phyloP scores from a whole-genome alignment of 208 protist species.

The Leishmania amazonensis region DNA sequence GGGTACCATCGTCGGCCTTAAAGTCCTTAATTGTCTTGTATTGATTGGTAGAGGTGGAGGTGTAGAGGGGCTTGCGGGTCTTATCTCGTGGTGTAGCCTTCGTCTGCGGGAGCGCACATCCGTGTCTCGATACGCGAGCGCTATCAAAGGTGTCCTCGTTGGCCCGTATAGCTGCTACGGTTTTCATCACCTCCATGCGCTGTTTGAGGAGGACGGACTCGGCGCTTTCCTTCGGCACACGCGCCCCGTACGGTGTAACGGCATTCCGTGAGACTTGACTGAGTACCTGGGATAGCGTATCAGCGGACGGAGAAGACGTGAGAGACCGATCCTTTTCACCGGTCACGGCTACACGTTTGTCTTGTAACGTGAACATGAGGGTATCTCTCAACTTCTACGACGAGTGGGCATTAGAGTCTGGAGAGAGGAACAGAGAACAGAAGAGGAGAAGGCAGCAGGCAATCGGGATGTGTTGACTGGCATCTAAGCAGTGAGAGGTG shows the following conservation, averaged over 20 bases:
- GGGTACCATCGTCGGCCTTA: not conserved
- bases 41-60: not conserved
- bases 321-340: not conserved
- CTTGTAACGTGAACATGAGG: not conserved
- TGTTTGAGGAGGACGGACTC: slow-evolving; percentile 10
- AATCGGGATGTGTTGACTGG: not conserved
- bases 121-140: not conserved
- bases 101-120: not conserved
- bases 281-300: slow-evolving; percentile 9
- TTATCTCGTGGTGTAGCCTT: not conserved
- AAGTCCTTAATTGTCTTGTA: slow-evolving; percentile 23
- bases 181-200: slow-evolving; percentile 26
- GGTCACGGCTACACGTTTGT: not conserved
- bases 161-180: slow-evolving; percentile 22
- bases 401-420: not conserved
- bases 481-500: not conserved
- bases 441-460: not conserved
- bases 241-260: slow-evolving; percentile 3
- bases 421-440: not conserved
- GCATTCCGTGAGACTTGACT: slow-evolving; percentile 11
- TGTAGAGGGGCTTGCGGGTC: slow-evolving; percentile 17
- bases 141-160: slow-evolving; percentile 17
- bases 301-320: not conserved
- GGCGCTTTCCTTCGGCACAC: slow-evolving; percentile 9
- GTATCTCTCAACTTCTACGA: not conserved